Evolutionary conservation across 495 filamentous ascomycete genomes (phyloP).

Genomic region (Aspergillus conjunctus): DNA sequence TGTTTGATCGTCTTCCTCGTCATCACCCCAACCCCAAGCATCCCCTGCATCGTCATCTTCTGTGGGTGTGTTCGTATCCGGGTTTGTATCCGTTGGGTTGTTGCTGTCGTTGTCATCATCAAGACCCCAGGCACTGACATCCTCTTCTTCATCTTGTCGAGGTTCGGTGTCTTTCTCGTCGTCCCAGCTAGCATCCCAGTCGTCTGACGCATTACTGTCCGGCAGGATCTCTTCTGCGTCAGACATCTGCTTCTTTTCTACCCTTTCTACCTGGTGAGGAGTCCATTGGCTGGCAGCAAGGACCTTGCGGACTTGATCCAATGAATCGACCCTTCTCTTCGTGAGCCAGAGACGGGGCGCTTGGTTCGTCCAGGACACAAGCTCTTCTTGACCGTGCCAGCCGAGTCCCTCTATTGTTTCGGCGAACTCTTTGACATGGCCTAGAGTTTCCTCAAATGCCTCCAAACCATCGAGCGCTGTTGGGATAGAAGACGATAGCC

Average conservation of each 20-base stretch:
- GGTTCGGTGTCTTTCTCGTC: constrained; percentile 57
- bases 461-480: constrained; percentile 66
- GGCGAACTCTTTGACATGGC: constrained; percentile 63
- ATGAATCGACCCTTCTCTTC: constrained; percentile 74
- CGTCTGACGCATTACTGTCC: constrained; percentile 57
- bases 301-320: constrained; percentile 71
- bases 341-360: constrained; percentile 82
- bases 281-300: constrained; percentile 63
- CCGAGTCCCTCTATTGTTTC: constrained; percentile 58
- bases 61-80: constrained; percentile 19
- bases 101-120: constrained; percentile 52
- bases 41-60: constrained; percentile 51
- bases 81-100: constrained; percentile 24
- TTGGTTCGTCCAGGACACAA: constrained; percentile 79
- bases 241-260: constrained; percentile 80
- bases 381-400: constrained; percentile 67
- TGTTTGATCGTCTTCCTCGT: constrained; percentile 44
- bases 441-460: constrained; percentile 66
- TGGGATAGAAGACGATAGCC: constrained; percentile 78
- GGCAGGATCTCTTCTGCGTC: constrained; percentile 64
- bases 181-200: constrained; percentile 78
- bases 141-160: constrained; percentile 56
- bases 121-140: constrained; percentile 65
- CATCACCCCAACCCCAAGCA: constrained; percentile 78
- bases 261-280: constrained; percentile 70